Evolutionary conservation across 768 basidiomycete genomes (phyloP).

Genomic region (Lactarius pseudohatsudake): DNA sequence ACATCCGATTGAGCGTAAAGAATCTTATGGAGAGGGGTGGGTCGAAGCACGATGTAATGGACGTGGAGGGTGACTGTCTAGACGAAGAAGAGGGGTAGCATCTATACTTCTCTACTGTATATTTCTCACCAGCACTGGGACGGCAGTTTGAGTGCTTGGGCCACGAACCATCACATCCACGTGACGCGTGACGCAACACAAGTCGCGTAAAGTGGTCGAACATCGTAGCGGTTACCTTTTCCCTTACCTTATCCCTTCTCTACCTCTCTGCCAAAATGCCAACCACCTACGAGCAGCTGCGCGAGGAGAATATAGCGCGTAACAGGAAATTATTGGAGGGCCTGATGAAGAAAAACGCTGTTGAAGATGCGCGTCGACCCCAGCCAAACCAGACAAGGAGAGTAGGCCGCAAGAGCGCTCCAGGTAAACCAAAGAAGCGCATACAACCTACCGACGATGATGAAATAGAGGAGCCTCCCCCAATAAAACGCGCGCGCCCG

Average conservation of each 20-base stretch:
- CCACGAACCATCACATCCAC: slow-evolving; percentile 22
- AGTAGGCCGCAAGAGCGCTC: slow-evolving; percentile 8
- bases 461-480: background rate
- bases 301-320: slow-evolving; percentile 7
- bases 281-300: slow-evolving; percentile 21
- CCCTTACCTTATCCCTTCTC: background rate
- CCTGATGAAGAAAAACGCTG: slow-evolving; percentile 14
- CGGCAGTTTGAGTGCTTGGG: background rate
- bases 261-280: slow-evolving; percentile 23
- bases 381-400: slow-evolving; percentile 10
- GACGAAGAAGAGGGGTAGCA: slow-evolving; percentile 26
- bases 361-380: background rate
- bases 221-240: background rate
- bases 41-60: slow-evolving; percentile 23
- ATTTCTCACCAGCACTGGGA: background rate
- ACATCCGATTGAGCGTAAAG: slow-evolving; percentile 27
- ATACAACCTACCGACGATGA: slow-evolving; percentile 6
- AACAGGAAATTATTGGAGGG: slow-evolving; percentile 14
- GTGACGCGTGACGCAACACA: slow-evolving; percentile 8
- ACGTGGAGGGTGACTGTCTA: slow-evolving; percentile 26
- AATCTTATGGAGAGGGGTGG: slow-evolving; percentile 29
- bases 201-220: background rate
- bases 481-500: slow-evolving; percentile 14
- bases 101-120: background rate
- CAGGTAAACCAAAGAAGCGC: slow-evolving; percentile 12